phyloP scores from a whole-genome alignment of 2,329 filamentous ascomycete genomes.

The Hymenoscyphus occultus region DNA sequence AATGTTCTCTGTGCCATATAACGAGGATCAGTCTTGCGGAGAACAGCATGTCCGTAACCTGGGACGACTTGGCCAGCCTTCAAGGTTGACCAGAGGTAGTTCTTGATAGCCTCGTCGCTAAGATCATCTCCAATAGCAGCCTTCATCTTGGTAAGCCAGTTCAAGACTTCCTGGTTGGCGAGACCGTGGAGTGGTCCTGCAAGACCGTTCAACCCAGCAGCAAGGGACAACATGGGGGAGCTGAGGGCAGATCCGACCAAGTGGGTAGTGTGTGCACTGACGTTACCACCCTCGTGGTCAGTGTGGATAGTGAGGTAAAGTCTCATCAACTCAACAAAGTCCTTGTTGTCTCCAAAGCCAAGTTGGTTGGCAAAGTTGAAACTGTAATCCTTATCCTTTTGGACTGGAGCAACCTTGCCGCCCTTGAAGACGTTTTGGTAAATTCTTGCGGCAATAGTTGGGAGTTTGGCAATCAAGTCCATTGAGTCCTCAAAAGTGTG shows the following conservation, averaged over 20 bases:
- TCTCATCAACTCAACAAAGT: conserved; percentile 98
- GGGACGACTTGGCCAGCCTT: conserved; percentile 95
- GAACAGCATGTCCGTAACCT: conserved; percentile 97
- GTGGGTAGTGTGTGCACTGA: conserved; percentile 97
- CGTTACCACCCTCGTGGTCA: conserved; percentile 99
- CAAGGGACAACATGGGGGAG: conserved; percentile 94
- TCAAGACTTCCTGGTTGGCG: conserved; percentile 98
- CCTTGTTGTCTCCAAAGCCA: conserved; percentile 88
- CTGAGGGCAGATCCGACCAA: conserved; percentile 93
- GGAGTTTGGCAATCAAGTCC: conserved; percentile 99
- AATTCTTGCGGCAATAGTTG: conserved; percentile 95
- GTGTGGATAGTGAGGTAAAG: conserved; percentile 99
- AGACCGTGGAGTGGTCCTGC: conserved; percentile 97
- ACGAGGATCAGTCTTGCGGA: conserved; percentile 99
- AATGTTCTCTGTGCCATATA: conserved; percentile 99
- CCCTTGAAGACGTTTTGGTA: conserved; percentile 99
- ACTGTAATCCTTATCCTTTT: conserved; percentile 99
- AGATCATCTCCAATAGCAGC: conserved; percentile 88
- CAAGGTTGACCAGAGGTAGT: conserved; percentile 98
- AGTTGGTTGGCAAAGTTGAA: conserved; percentile 99
- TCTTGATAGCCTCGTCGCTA: conserved; percentile 92
- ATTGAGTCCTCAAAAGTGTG: conserved; percentile 99
- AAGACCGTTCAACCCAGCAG: conserved; percentile 96
- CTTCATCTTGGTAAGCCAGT: conserved; percentile 99
- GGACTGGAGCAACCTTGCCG: conserved; percentile 90